phyloP scores from a whole-genome alignment of 106 monocot species.

The Dendrobium nobile region DNA sequence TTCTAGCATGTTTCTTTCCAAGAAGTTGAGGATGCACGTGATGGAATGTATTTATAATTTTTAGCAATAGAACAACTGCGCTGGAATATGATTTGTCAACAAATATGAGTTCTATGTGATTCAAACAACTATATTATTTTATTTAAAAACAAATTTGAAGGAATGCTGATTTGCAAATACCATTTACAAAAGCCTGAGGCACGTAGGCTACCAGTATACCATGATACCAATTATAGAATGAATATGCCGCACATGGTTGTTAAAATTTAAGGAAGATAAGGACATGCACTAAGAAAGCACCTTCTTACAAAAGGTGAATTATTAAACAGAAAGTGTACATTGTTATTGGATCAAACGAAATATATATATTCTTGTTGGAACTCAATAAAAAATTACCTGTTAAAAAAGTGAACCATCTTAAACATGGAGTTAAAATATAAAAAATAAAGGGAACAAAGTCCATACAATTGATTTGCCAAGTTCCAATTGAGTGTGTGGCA shows the following conservation, averaged over 20 bases:
- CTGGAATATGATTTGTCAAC: not conserved
- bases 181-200: slow-evolving; percentile 37
- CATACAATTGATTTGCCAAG: slow-evolving; percentile 43
- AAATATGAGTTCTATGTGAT: not conserved
- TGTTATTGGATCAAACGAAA: not conserved
- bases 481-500: slow-evolving; percentile 48
- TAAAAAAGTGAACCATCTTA: not conserved
- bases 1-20: slow-evolving; percentile 34
- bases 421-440: slow-evolving; percentile 2
- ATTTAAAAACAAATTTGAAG: not conserved
- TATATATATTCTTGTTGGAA: not conserved
- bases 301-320: not conserved
- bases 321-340: not conserved
- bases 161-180: not conserved
- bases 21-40: slow-evolving; percentile 37
- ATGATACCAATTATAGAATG: slow-evolving; percentile 37
- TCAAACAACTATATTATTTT: not conserved
- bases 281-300: not conserved
- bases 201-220: slow-evolving; percentile 36
- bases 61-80: not conserved
- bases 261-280: slow-evolving; percentile 9
- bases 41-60: not conserved
- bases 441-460: slow-evolving; percentile 9
- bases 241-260: slow-evolving; percentile 39
- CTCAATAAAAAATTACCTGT: not conserved